Conservation (phyloP, 2,329 filamentous ascomycete species). For the Zarea fungicola region DNA sequence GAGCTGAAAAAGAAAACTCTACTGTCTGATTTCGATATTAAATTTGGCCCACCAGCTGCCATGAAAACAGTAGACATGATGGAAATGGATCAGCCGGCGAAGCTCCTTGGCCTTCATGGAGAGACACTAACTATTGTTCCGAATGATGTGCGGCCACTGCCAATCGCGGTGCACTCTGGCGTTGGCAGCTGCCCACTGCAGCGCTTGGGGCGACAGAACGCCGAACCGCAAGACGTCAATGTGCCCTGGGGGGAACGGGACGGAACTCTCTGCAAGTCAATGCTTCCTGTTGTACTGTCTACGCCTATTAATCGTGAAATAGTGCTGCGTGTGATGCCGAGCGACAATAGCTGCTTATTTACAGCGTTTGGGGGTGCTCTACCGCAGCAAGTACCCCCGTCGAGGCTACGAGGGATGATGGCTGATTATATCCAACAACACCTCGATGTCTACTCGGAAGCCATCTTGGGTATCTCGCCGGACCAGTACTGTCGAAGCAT, state of each 20-base stretch:
- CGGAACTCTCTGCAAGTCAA: slow-evolving; percentile 43
- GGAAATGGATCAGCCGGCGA: slow-evolving; percentile 42
- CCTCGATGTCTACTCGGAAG: slow-evolving; percentile 67
- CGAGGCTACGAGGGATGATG: slow-evolving; percentile 67
- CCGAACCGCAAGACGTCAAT: slow-evolving; percentile 24
- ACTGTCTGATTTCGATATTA: slow-evolving; percentile 65
- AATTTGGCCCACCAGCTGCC: slow-evolving; percentile 69
- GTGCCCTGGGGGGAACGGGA: slow-evolving; percentile 45
- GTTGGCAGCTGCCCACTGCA: background rate
- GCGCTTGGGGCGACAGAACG: slow-evolving; percentile 10
- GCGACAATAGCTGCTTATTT: slow-evolving; percentile 94
- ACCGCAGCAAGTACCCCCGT: slow-evolving; percentile 47
- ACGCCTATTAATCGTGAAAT: background rate
- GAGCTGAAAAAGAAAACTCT: slow-evolving; percentile 60
- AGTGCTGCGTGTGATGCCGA: slow-evolving; percentile 91
- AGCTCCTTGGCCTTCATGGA: slow-evolving; percentile 42
- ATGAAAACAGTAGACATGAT: slow-evolving; percentile 63
- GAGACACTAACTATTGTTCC: slow-evolving; percentile 49
- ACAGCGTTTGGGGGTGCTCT: slow-evolving; percentile 79
- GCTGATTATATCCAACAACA: slow-evolving; percentile 72
- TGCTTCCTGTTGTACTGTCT: background rate
- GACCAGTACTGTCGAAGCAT: slow-evolving; percentile 79
- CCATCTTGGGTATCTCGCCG: slow-evolving; percentile 67
- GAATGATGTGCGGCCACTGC: slow-evolving; percentile 24
- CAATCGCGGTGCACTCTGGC: slow-evolving; percentile 5